Conservation (phyloP, 768 basidiomycete species). For the Cystobasidium onofrii region DNA sequence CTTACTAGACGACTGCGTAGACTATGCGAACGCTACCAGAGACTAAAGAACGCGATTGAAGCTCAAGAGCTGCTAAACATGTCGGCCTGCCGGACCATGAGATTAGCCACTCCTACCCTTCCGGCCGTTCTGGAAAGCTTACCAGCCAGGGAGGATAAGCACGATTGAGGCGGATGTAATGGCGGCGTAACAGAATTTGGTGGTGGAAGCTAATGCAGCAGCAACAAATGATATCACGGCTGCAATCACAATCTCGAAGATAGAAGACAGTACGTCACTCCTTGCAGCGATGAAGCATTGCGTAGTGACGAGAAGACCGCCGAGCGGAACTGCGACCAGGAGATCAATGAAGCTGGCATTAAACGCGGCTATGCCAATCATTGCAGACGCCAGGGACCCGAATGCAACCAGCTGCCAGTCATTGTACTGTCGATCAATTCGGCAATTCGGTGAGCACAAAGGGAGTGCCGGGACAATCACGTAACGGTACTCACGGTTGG, state of each 20-base stretch:
- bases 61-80: conserved; percentile 60
- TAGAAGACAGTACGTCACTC: conserved; percentile 69
- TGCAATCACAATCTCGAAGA: conserved; percentile 77
- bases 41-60: conserved; percentile 71
- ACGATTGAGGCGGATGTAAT: conserved; percentile 64
- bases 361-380: conserved; percentile 61
- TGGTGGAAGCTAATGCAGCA: conserved; percentile 61
- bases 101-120: no score
- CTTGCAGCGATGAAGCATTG: conserved; percentile 60
- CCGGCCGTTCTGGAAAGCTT: no score
- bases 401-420: conserved; percentile 59
- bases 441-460: no score
- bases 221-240: conserved; percentile 61
- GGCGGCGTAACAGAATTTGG: conserved; percentile 71
- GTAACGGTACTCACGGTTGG: conserved; percentile 57
- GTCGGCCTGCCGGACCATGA: conserved; percentile 32
- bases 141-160: conserved; percentile 53
- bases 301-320: conserved; percentile 61
- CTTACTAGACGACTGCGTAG: conserved; percentile 53
- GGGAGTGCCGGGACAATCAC: no score
- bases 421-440: conserved; percentile 42
- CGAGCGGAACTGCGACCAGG: conserved; percentile 64
- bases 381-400: conserved; percentile 67
- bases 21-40: conserved; percentile 75
- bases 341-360: conserved; percentile 70